These are phyloP conservation scores for Cyberlindnera bimundalis DNA, from an alignment of 805 yeast genomes.

Conservation along the genomic window DNA sequence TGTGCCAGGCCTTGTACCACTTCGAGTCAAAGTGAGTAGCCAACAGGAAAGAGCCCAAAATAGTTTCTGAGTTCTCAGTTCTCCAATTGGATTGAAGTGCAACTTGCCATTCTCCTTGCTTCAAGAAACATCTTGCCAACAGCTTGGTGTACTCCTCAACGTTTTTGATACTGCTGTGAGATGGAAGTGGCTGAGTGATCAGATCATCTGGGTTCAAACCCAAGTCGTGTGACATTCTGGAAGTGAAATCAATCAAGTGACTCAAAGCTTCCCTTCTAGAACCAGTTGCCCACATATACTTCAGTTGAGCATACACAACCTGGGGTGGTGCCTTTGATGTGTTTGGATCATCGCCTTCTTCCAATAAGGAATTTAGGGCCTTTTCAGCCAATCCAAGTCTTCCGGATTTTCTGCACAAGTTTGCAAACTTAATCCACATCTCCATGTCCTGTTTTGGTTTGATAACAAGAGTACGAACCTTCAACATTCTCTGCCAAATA, in stretches of 20 bases:
- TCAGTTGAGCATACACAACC: constrained; percentile 94
- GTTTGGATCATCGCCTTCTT: constrained; percentile 56
- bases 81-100: constrained; percentile 79
- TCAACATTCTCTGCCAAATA: constrained; percentile 96
- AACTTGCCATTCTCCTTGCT: constrained; percentile 98
- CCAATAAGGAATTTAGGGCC: constrained; percentile 74
- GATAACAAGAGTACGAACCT: constrained; percentile 88
- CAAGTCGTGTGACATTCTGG: constrained; percentile 83
- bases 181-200: constrained; percentile 81
- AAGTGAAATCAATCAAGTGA: constrained; percentile 85
- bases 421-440: constrained; percentile 97
- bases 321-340: constrained; percentile 90
- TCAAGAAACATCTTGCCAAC: constrained; percentile 89
- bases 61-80: constrained; percentile 71
- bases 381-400: constrained; percentile 90
- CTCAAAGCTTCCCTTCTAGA: constrained; percentile 81
- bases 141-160: constrained; percentile 80
- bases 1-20: constrained; percentile 99
- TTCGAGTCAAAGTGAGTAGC: constrained; percentile 91
- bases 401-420: constrained; percentile 90
- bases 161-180: constrained; percentile 54
- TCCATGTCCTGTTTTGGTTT: constrained; percentile 96
- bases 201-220: constrained; percentile 85
- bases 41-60: constrained; percentile 83
- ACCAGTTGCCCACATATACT: constrained; percentile 96